A percentile compares a stretch with the other conserved stretches of the same genome.
These are phyloP conservation scores for Plasmodium cynomolgi DNA, from an alignment of 169 alveolate species.

Conservation along the genomic window DNA sequence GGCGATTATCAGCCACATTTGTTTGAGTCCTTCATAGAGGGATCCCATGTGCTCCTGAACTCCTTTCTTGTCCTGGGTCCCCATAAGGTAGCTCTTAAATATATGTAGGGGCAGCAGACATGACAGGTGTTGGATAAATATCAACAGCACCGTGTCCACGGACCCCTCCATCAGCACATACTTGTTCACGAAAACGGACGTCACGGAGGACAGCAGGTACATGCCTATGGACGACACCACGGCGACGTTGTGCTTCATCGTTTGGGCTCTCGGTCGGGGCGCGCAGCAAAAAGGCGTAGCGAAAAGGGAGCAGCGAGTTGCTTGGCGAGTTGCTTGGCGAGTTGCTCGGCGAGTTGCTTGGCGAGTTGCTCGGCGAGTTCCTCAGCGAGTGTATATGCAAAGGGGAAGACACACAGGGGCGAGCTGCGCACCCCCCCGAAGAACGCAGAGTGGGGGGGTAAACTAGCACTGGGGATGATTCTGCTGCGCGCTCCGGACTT, in stretches of 20 bases:
- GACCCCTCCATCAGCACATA: slow-evolving; percentile 35
- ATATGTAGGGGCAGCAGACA: slow-evolving; percentile 31
- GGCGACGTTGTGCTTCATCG: neutral
- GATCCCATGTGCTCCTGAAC: slow-evolving; percentile 4
- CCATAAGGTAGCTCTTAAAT: slow-evolving; percentile 6
- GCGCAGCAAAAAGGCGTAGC: neutral
- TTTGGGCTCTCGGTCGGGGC: neutral
- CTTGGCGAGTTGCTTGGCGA: neutral
- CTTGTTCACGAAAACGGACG: slow-evolving; percentile 58
- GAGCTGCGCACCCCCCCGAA: neutral
- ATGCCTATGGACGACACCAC: slow-evolving; percentile 23
- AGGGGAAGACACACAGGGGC: neutral
- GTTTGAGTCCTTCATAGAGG: slow-evolving; percentile 46
- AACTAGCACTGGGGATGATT: neutral
- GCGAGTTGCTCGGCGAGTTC: neutral
- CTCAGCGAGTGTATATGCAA: neutral
- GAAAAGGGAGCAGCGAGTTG: too few relatives aligned
- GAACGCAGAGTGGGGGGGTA: neutral
- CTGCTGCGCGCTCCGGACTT: neutral
- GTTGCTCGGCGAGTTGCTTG: neutral
- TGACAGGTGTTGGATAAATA: slow-evolving; percentile 47
- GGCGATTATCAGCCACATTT: slow-evolving; percentile 30
- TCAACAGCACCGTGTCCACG: slow-evolving; percentile 23
- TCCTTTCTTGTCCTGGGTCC: neutral
- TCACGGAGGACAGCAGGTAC: slow-evolving; percentile 42